Evolutionary conservation across 257 asterid genomes (phyloP).

Genomic region (Salvia rosmarinus): DNA sequence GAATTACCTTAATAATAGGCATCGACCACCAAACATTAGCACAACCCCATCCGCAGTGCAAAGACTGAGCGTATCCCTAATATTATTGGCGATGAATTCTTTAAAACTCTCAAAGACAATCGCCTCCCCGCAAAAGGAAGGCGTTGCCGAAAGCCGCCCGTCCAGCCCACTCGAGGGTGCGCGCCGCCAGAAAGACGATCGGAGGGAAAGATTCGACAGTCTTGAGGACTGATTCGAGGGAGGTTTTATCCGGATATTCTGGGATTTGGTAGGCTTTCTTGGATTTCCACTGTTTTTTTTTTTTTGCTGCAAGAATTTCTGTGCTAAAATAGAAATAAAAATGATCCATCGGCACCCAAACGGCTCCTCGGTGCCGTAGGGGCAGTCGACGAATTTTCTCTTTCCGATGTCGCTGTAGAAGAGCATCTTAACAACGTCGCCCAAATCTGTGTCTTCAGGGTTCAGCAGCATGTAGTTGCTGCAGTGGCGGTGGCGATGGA

Average conservation of each 20-base stretch:
- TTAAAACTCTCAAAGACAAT: constrained; percentile 86
- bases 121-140: constrained; percentile 79
- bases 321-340: too few relatives aligned
- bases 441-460: too few relatives aligned
- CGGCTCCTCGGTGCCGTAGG: too few relatives aligned
- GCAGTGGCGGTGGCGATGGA: too few relatives aligned
- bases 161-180: constrained; percentile 67
- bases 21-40: constrained; percentile 87
- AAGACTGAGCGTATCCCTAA: constrained; percentile 76
- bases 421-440: too few relatives aligned
- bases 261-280: constrained; percentile 70
- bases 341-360: too few relatives aligned
- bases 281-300: constrained; percentile 47
- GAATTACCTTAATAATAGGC: constrained; percentile 71
- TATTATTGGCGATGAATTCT: constrained; percentile 76
- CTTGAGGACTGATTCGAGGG: constrained; percentile 59
- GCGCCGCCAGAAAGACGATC: constrained; percentile 73
- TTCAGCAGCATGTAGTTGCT: too few relatives aligned
- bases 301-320: too few relatives aligned
- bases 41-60: constrained; percentile 85
- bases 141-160: constrained; percentile 80
- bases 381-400: too few relatives aligned
- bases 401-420: too few relatives aligned
- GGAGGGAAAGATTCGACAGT: constrained; percentile 77
- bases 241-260: constrained; percentile 55